Evolutionary conservation across 2,329 filamentous ascomycete genomes (phyloP).

Genomic region (Hirsutella rhossiliensis): DNA sequence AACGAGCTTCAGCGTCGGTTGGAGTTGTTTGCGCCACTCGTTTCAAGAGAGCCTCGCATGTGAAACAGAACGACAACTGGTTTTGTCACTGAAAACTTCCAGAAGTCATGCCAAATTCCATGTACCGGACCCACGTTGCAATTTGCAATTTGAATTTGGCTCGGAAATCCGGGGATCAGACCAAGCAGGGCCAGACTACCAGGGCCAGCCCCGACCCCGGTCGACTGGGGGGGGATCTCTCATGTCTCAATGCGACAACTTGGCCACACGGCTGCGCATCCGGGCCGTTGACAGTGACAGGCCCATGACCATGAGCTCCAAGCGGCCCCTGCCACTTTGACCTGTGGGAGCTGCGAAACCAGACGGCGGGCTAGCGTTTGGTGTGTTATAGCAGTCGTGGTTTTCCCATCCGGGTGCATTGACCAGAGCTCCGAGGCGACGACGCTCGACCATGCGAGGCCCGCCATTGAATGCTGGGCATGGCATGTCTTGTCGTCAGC

Average conservation of each 20-base stretch:
- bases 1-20: background rate
- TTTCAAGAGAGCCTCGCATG: background rate
- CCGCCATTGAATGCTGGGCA: too few species aligned
- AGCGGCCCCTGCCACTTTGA: background rate
- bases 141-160: constrained; percentile 6
- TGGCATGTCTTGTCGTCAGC: background rate
- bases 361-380: background rate
- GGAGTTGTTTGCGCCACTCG: background rate
- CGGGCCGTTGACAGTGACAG: constrained; percentile 20
- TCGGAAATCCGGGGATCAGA: constrained; percentile 20
- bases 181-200: constrained; percentile 13
- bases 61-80: background rate
- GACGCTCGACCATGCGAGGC: background rate
- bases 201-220: constrained; percentile 14
- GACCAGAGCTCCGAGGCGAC: background rate
- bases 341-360: background rate
- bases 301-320: constrained; percentile 4
- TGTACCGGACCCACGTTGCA: constrained; percentile 3
- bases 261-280: constrained; percentile 22
- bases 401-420: background rate
- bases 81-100: constrained; percentile 13
- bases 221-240: constrained; percentile 10
- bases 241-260: constrained; percentile 5
- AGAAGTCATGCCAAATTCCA: constrained; percentile 15
- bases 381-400: background rate